Evolutionary conservation across 306 rosid species (phyloP).

Genomic region (Glycine soja): DNA sequence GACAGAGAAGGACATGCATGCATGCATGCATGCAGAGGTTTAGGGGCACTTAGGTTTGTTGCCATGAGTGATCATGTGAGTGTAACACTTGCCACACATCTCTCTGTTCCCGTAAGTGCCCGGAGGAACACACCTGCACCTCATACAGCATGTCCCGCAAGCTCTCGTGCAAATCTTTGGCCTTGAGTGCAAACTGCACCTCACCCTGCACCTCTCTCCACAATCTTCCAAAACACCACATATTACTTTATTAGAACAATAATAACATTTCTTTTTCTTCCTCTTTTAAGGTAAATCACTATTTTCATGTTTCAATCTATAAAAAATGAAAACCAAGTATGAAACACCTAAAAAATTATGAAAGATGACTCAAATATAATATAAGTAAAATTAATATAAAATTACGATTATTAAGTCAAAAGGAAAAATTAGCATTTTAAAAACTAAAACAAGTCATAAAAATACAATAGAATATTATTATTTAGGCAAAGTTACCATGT

Average conservation of each 20-base stretch:
- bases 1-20: no score
- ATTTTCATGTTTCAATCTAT: no score
- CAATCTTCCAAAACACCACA: conserved; percentile 44
- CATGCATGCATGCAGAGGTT: no score
- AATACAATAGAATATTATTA: no score
- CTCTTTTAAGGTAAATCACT: no score
- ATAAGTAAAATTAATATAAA: background rate
- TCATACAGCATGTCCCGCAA: conserved; percentile 55
- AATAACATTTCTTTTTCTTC: no score
- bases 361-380: background rate
- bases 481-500: no score
- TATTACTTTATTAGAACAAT: background rate
- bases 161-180: conserved; percentile 51
- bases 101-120: conserved; percentile 58
- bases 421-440: background rate
- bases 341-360: background rate
- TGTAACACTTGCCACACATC: conserved; percentile 56
- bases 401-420: background rate
- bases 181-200: conserved; percentile 55
- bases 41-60: conserved; percentile 59
- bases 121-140: conserved; percentile 65
- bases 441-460: no score
- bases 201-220: conserved; percentile 42
- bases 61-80: conserved; percentile 58
- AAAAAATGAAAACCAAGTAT: no score